Evolutionary conservation across 2,329 filamentous ascomycete genomes (phyloP).

Genomic region (Fusarium sublunatum): DNA sequence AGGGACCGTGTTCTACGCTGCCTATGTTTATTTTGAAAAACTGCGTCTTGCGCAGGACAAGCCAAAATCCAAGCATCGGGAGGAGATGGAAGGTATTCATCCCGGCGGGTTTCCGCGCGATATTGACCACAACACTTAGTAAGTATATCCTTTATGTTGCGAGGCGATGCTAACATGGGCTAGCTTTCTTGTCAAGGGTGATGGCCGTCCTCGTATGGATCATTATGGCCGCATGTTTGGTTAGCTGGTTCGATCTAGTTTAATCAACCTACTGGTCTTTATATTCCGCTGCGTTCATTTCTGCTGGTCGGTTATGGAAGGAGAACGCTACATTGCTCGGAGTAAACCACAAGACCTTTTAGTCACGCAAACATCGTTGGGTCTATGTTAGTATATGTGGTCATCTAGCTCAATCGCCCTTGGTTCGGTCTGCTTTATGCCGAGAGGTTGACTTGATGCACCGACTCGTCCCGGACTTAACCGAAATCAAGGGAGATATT

Average conservation of each 20-base stretch:
- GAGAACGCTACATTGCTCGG: background rate
- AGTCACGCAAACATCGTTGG: background rate
- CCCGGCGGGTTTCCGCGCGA: slow-evolving; percentile 1
- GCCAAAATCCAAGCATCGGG: background rate
- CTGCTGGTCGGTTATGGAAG: background rate
- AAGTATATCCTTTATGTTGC: background rate
- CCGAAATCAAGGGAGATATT: no score
- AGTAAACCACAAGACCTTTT: background rate
- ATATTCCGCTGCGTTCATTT: background rate
- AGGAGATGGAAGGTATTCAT: background rate
- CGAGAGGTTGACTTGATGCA: no score
- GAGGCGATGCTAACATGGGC: background rate
- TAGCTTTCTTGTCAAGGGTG: background rate
- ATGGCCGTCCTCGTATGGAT: background rate
- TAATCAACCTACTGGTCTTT: background rate
- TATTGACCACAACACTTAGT: background rate
- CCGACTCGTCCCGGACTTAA: no score
- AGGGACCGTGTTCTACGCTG: slow-evolving; percentile 7
- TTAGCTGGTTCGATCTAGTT: background rate
- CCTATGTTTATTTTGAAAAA: slow-evolving; percentile 27
- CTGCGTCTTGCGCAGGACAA: slow-evolving; percentile 15
- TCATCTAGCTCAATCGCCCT: no score
- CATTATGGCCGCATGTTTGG: background rate
- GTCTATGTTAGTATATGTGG: no score
- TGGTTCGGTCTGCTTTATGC: no score